Evolutionary conservation across 352 stramenopile species (phyloP), one percentile per base, ranked within the genome.

Genomic region (Globisporangium radiosum): DNA sequence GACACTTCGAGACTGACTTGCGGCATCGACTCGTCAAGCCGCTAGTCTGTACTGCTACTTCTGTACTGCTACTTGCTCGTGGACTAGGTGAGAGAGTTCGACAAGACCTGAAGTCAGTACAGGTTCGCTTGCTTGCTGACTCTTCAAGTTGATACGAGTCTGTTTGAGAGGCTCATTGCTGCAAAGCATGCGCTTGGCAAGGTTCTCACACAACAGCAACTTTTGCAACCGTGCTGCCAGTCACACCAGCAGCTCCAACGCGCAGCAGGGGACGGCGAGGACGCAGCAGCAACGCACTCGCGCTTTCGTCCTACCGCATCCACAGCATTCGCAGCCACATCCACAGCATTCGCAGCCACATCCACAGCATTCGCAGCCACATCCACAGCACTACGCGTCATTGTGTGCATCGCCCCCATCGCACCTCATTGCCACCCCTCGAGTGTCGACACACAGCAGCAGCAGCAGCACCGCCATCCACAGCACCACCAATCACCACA

Each of bases 281-380:
- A 47, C 43, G 43, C 43, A 33, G 43, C 43, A 42, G 37, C 52
- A 36, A 5, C 36, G 39, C 53, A 52, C 54, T 59, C 33, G 44
- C 54, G 36, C 54, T 59, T 59, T 52, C 43, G 15, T 33, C 54
- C 42, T 6, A 47, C 10, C 15, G 42, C 42, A 47, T 10, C 42
- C 15, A 15, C 43, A n/a, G 43, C 43, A 47, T 7, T 11, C 39
- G 39, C 39, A 13, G 39, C 7, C 39, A 13, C 43, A 5, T 47
- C 43, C n/a, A 43, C 39, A 33, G 25, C 25, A 33, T 25, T 25
- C 19, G 19, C 0, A 25, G 19, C 19, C 19, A 1, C 19, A 25
- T 10, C 42, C 15, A 15, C 43, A n/a, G 43, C 43, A 47, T 5
- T 11, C 39, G 39, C 39, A 13, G 39, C 7, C 39, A 13, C 43